phyloP scores from a whole-genome alignment of 208 protist genomes.

The Crithidia brevicula region DNA sequence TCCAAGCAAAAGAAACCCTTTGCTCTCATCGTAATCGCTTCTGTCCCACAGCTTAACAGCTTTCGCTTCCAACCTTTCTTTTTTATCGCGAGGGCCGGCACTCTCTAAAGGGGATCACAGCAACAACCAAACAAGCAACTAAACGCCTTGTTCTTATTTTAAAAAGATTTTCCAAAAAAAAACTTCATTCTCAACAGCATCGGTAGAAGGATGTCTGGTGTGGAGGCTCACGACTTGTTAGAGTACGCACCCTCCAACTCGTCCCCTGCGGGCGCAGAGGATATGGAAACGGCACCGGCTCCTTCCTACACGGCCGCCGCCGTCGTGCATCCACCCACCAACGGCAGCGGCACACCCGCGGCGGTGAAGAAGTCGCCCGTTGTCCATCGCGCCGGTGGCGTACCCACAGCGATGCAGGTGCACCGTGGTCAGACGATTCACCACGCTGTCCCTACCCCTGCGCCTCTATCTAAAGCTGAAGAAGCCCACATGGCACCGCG shows the following conservation, averaged over 20 bases:
- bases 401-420: slow-evolving; percentile 6
- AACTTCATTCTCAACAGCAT: not conserved
- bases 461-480: not conserved
- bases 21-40: no score
- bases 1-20: no score
- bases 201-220: not conserved
- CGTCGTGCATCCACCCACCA: not conserved
- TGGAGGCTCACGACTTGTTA: not conserved
- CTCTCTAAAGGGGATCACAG: no score
- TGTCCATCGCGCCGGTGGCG: slow-evolving; percentile 5
- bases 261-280: not conserved
- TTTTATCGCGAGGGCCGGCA: no score
- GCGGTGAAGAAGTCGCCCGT: slow-evolving; percentile 7
- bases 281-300: not conserved
- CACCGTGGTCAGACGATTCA: not conserved
- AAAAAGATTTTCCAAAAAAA: slow-evolving; percentile 5
- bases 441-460: not conserved
- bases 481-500: not conserved
- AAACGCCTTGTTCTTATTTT: slow-evolving; percentile 1
- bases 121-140: no score
- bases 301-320: not conserved
- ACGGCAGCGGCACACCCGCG: not conserved
- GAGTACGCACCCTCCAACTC: slow-evolving; percentile 15
- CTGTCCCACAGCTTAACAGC: no score
- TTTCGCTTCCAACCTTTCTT: slow-evolving; percentile 13